A percentile compares a stretch with the other conserved stretches of the same genome.
phyloP scores from a whole-genome alignment of 106 monocot species.

The Cymbidium sinense region DNA sequence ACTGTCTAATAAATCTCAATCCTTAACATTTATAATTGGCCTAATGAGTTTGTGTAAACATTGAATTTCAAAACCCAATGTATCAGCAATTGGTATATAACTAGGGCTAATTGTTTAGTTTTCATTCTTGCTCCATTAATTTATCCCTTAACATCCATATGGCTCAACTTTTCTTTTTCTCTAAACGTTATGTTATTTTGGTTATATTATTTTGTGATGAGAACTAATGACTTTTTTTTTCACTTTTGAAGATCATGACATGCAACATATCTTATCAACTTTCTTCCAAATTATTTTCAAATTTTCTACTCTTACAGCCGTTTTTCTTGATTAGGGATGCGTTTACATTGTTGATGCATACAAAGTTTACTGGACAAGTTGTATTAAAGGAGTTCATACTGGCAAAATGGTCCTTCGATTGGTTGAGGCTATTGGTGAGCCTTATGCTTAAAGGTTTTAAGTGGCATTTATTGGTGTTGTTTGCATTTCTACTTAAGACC shows the following conservation, averaged over 20 bases:
- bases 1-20: no score
- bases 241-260: background rate
- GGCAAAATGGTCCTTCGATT: conserved; percentile 93
- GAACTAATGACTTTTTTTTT: background rate
- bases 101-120: no score
- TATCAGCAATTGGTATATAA: no score
- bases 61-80: no score
- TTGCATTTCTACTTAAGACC: background rate
- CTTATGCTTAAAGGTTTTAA: background rate
- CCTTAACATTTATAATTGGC: no score
- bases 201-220: no score
- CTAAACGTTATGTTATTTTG: no score
- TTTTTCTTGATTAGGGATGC: conserved; percentile 61
- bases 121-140: no score
- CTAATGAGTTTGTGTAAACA: no score
- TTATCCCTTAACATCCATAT: no score
- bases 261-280: background rate
- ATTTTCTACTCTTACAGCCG: background rate
- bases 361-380: conserved; percentile 81
- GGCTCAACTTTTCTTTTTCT: no score
- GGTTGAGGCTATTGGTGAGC: conserved; percentile 94
- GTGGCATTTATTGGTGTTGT: background rate
- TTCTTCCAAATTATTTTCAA: background rate
- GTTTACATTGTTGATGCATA: conserved; percentile 90
- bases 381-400: conserved; percentile 71